Evolutionary conservation across 2,329 filamentous ascomycete species (phyloP).

Genomic region (Penicillium sp.): DNA sequence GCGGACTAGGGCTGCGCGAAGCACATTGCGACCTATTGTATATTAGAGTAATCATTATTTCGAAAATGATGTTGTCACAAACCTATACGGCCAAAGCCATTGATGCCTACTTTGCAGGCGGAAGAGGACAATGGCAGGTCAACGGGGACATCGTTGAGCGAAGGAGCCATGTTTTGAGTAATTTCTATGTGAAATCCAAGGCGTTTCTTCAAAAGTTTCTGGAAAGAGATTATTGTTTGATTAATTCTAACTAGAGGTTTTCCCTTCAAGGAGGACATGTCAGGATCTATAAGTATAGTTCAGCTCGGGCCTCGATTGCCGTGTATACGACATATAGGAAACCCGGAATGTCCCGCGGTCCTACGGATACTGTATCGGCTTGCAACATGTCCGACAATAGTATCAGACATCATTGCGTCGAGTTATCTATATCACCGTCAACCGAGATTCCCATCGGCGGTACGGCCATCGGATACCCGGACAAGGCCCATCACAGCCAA

Average conservation of each 20-base stretch:
- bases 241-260: slow-evolving; percentile 5
- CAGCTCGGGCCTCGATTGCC: not conserved
- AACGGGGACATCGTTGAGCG: slow-evolving; percentile 22
- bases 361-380: slow-evolving; percentile 14
- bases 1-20: slow-evolving; percentile 24
- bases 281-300: slow-evolving; percentile 17
- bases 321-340: not conserved
- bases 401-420: not conserved
- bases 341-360: slow-evolving; percentile 11
- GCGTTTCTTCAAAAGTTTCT: not conserved
- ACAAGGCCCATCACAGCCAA: slow-evolving; percentile 8
- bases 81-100: slow-evolving; percentile 91
- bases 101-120: slow-evolving; percentile 73
- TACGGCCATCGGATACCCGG: slow-evolving; percentile 18
- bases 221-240: not conserved
- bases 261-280: not conserved
- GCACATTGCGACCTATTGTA: slow-evolving; percentile 60
- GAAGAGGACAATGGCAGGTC: slow-evolving; percentile 7
- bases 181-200: not conserved
- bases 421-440: not conserved
- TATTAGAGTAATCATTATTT: not conserved
- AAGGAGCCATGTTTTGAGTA: slow-evolving; percentile 19
- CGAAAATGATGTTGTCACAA: not conserved
- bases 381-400: slow-evolving; percentile 3
- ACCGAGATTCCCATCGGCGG: slow-evolving; percentile 4